Base-by-base conservation (phyloP, 2,329 filamentous ascomycete species). In the Trichoderma sp. region DNA sequence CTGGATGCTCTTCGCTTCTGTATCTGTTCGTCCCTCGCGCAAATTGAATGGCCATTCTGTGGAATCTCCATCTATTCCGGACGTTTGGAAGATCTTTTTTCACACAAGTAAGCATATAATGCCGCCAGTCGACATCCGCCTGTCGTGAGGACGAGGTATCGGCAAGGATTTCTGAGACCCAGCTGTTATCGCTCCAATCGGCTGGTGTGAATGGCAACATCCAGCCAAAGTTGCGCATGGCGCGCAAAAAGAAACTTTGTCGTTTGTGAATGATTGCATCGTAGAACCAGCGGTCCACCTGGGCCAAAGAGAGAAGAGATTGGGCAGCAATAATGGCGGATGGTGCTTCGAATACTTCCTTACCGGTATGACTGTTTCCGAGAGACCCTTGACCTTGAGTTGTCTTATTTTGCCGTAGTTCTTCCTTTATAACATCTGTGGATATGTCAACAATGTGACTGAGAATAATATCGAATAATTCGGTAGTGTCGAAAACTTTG, bases 131-230 rank as follows among this genome's bases (percentile, higher is more conserved):
- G 13, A 56, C 34, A 7, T 64, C 50, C 9, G 50, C 37, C 6
- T 56, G 50, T n/a, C 15, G 50, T 25, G 27, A 56, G 0, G 48
- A 56, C 10, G 61, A 56, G 3, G 48, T 64, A 25, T 54, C 60
- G 34, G 60, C 25, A 4, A 53, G 25, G 7, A 32, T 7, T 4
- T 39, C 34, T 17, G 12, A 25, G 17, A 22, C 48, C 60, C 60
- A 53, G 29, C 29, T 39, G 22, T 64, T 64, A 10, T 64, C 60
- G 15, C 12, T 39, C 60, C 60, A 64, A 15, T 64, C 60, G 5
- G 60, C 60, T 22, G 60, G 60, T 25, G 60, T 64, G 12, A 64
- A 64, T 13, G 60, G 60, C n/a, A 54, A 9, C 60, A 64, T 64
- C 60, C 60, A 64, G 19, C 60, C 60, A 32, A 64, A 64, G 48